Base-by-base conservation (phyloP, 805 yeast genomes). In the Metschnikowia cubensis region DNA sequence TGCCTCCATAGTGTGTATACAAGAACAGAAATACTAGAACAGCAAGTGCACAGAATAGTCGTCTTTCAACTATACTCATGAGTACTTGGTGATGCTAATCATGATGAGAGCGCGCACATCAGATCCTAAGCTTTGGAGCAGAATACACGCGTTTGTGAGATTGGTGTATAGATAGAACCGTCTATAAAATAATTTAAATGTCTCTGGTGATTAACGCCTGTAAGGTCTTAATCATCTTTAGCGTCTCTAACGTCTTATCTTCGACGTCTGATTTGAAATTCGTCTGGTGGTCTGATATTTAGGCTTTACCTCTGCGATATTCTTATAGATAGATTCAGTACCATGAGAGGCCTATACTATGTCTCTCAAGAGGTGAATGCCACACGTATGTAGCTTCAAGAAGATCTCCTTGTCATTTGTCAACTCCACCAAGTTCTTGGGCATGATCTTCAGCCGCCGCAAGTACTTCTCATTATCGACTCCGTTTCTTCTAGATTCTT, bases 361-460 rank as follows among this genome's bases (percentile, higher is more conserved):
- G 37, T 56, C 58, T 21, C 45, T 31, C 35, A 58, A 35, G 21
- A 85, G 59, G 48, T 75, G 80, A 0, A 82, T 61, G 22, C 83
- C 85, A 84, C 89, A 84, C 10, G 82, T 63, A 61, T 85, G 92
- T 11, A 84, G 64, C 53, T 80, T 77, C 18, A 82, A 72, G 52
- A 85, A 78, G 10, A 81, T 66, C 25, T 76, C 68, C 3, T 73
- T 76, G 54, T 84, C 87, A 2, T 76, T 73, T 11, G 83, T 64
- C 44, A 85, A 67, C 42, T 80, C 84, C 2, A 76, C 72, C 52
- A 85, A 60, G 45, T 81, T 79, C 54, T 73, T 76, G 0, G 86
- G 83, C 50, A 79, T 75, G 33, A 82, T 80, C 45, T 75, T 65
- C 21, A 79, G 76, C 17, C 87, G 75, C 49, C 90, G 69, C 37